These are phyloP conservation scores for Penicillium sp. DNA, from an alignment of 2,329 filamentous ascomycete genomes.

Conservation along the genomic window DNA sequence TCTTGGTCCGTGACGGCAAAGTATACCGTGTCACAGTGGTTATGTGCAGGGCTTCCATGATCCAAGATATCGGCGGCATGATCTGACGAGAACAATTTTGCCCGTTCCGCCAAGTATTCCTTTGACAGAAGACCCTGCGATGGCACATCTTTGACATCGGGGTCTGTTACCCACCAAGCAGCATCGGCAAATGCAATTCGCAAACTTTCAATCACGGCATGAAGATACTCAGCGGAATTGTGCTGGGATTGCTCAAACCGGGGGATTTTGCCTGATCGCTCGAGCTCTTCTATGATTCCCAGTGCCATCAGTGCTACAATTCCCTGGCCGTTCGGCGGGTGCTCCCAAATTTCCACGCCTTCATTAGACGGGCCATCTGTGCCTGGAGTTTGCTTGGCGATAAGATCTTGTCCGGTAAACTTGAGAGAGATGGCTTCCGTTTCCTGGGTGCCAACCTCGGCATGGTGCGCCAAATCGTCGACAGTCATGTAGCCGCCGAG, in stretches of 20 bases:
- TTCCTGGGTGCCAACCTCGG: conserved; percentile 66
- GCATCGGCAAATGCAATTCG: conserved; percentile 87
- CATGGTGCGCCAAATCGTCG: conserved; percentile 73
- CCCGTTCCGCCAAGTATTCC: conserved; percentile 67
- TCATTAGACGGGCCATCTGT: conserved; percentile 33
- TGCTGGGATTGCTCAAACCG: conserved; percentile 62
- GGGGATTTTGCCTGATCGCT: conserved; percentile 67
- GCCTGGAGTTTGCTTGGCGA: conserved; percentile 16
- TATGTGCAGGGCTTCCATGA: conserved; percentile 78
- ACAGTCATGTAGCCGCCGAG: conserved; percentile 72
- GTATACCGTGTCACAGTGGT: conserved; percentile 89
- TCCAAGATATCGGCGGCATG: conserved; percentile 50
- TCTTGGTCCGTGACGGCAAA: conserved; percentile 74
- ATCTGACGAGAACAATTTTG: conserved; percentile 55
- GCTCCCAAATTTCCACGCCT: conserved; percentile 82
- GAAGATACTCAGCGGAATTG: conserved; percentile 74
- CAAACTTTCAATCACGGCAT: conserved; percentile 80
- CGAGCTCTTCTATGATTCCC: conserved; percentile 82
- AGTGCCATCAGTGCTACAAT: conserved; percentile 92
- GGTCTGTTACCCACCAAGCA: conserved; percentile 84
- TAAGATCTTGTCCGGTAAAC: conserved; percentile 57
- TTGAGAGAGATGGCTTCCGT: conserved; percentile 78
- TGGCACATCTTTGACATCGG: conserved; percentile 60
- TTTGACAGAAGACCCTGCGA: conserved; percentile 62
- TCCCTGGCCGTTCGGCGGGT: conserved; percentile 92